Base-by-base conservation (phyloP, 2,329 filamentous ascomycete genomes). In the Ploettnerulaceae sp. region DNA sequence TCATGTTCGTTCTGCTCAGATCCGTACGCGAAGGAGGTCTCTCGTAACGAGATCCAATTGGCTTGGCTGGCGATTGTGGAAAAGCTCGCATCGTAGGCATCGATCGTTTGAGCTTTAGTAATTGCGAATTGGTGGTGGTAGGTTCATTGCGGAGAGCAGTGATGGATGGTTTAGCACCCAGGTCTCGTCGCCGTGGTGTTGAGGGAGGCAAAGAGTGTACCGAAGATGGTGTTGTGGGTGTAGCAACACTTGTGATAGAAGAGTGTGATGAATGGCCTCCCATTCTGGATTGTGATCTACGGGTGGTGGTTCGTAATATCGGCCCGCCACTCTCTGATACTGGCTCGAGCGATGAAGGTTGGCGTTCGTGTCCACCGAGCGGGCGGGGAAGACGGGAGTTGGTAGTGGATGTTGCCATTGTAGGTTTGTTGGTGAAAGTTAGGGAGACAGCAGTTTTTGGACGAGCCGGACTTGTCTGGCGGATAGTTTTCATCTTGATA, bases 311-410 rank as follows among this genome's bases (percentile, higher is more conserved):
- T 50, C 75, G 78, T 32, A 73, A 70, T 37, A 86, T 77, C 15
- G 86, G 80, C 3, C 82, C 88, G 40, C 89, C 89, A 55, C 82
- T 89, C 68, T 97, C 91, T 29, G 89, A 94, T 5, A 97, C 89
- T 17, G 91, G 89, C 62, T 95, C 91, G n/a, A 97, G 75, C 14
- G 84, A 83, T 8, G 86, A 86, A 56, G 81, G 78, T 4, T 82
- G 78, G 43, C 84, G 76, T 61, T 88, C 84, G 65, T 86, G 82
- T 49, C 74, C 75, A 26, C 67, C 67, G 45, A 84, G 74, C 26
- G 90, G 84, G 41, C 89, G 80, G 28, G 91, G 89, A 50, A 95
- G 84, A 47, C 89, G 83, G 25, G 89, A 93, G 22, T 63, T 45
- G 15, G 64, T 69, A 8, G 71, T 63, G 49, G 62, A 57, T 21